phyloP scores from a whole-genome alignment of 163 green algal species.

The Coccomyxa subellipsoidea region DNA sequence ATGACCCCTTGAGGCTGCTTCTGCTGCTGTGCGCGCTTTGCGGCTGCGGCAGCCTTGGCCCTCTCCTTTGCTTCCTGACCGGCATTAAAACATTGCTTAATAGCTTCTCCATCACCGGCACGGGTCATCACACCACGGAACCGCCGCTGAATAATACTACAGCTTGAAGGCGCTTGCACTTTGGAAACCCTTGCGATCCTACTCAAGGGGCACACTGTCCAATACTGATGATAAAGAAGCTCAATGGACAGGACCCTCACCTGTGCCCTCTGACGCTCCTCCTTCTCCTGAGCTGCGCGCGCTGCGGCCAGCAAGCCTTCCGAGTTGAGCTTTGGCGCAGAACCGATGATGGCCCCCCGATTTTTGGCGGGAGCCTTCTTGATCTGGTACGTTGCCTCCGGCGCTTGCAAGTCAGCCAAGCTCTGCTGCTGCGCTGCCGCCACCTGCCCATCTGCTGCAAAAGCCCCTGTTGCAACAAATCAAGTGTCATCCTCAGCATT shows the following conservation, averaged over 20 bases:
- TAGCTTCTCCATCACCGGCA: too few species aligned
- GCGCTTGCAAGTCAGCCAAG: constrained; percentile 3
- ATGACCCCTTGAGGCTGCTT: background rate
- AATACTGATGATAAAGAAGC: background rate
- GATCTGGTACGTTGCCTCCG: constrained; percentile 5
- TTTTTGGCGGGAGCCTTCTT: constrained; percentile 9
- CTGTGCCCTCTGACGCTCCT: background rate
- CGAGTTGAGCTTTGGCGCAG: constrained; percentile 47
- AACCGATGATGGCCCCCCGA: constrained; percentile 48
- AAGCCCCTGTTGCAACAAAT: background rate
- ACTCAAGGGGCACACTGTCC: background rate
- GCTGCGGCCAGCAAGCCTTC: constrained; percentile 47
- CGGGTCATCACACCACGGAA: too few species aligned
- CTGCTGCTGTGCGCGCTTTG: background rate
- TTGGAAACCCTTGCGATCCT: too few species aligned
- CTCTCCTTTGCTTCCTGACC: background rate
- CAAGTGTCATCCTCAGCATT: too few species aligned
- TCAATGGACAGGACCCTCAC: background rate
- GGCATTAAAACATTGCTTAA: background rate
- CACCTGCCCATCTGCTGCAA: background rate
- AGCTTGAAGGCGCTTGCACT: background rate
- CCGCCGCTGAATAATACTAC: background rate
- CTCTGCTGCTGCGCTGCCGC: background rate
- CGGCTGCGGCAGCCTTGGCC: background rate
- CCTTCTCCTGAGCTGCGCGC: constrained; percentile 1